Evolutionary conservation across 495 filamentous ascomycete genomes (phyloP).

Genomic region (Hyaloscypha variabilis): DNA sequence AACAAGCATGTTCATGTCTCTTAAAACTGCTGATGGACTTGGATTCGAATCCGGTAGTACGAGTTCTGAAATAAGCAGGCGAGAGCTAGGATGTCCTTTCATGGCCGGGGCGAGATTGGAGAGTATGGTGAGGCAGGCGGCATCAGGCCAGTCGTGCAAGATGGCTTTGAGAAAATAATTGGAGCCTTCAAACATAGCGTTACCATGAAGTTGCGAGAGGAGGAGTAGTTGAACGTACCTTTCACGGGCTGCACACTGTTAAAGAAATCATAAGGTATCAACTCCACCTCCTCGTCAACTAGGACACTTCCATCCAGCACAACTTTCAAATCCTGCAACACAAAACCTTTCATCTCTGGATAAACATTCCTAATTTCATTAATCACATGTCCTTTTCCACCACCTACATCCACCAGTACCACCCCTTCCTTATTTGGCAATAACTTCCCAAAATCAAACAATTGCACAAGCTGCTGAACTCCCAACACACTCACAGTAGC

Average conservation of each 20-base stretch:
- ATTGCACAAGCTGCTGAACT: not conserved
- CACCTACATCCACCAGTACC: constrained; percentile 16
- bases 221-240: constrained; percentile 5
- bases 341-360: constrained; percentile 14
- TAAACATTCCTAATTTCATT: constrained; percentile 4
- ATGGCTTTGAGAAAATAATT: constrained; percentile 22
- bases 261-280: constrained; percentile 23
- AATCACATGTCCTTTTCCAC: constrained; percentile 18
- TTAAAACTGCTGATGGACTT: not conserved
- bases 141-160: constrained; percentile 22
- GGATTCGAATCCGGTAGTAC: constrained; percentile 14
- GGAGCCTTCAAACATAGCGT: too few relatives aligned
- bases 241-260: constrained; percentile 19
- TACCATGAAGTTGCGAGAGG: constrained; percentile 28
- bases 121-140: constrained; percentile 13
- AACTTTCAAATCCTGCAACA: constrained; percentile 14
- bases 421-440: constrained; percentile 11
- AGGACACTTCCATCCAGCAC: constrained; percentile 9
- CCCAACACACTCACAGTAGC: constrained; percentile 8
- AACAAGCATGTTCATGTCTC: constrained; percentile 18
- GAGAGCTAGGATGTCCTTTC: constrained; percentile 5
- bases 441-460: constrained; percentile 15
- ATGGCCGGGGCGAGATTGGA: constrained; percentile 10
- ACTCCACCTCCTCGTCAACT: constrained; percentile 8
- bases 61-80: constrained; percentile 15